phyloP scores from a whole-genome alignment of 2,329 filamentous ascomycete genomes.

The Erysiphe pisi region DNA sequence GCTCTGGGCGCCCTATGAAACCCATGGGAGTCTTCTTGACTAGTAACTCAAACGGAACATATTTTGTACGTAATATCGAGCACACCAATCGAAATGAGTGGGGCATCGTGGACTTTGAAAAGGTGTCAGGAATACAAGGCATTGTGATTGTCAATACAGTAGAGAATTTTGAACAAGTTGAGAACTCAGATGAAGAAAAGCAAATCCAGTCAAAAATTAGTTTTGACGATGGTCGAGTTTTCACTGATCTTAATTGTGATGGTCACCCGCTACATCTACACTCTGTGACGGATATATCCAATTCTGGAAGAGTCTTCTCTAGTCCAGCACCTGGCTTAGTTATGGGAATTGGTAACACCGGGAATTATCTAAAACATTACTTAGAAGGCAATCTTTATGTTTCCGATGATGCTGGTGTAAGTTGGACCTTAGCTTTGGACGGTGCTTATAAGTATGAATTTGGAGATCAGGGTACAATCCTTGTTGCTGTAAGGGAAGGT shows the following conservation, averaged over 20 bases:
- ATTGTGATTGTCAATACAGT: slow-evolving; percentile 85
- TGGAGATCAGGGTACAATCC: slow-evolving; percentile 79
- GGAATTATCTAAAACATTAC: slow-evolving; percentile 60
- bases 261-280: slow-evolving; percentile 69
- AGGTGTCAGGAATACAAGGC: slow-evolving; percentile 81
- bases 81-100: slow-evolving; percentile 73
- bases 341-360: slow-evolving; percentile 89
- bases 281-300: slow-evolving; percentile 74
- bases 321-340: slow-evolving; percentile 86
- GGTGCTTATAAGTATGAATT: slow-evolving; percentile 94
- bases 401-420: slow-evolving; percentile 80
- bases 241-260: slow-evolving; percentile 58
- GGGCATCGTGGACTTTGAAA: slow-evolving; percentile 88
- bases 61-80: slow-evolving; percentile 83
- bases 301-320: slow-evolving; percentile 78
- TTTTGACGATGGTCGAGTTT: slow-evolving; percentile 89
- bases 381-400: slow-evolving; percentile 70
- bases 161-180: slow-evolving; percentile 69
- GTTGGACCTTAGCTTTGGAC: slow-evolving; percentile 64
- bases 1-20: slow-evolving; percentile 46
- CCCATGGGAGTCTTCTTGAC: slow-evolving; percentile 84
- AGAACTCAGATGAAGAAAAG: slow-evolving; percentile 47
- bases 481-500: slow-evolving; percentile 68
- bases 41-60: slow-evolving; percentile 95
- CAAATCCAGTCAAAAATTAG: slow-evolving; percentile 72